Evolutionary conservation across 768 basidiomycete species (phyloP), one percentile per base, ranked within the genome.

Genomic region (Suillus spraguei): DNA sequence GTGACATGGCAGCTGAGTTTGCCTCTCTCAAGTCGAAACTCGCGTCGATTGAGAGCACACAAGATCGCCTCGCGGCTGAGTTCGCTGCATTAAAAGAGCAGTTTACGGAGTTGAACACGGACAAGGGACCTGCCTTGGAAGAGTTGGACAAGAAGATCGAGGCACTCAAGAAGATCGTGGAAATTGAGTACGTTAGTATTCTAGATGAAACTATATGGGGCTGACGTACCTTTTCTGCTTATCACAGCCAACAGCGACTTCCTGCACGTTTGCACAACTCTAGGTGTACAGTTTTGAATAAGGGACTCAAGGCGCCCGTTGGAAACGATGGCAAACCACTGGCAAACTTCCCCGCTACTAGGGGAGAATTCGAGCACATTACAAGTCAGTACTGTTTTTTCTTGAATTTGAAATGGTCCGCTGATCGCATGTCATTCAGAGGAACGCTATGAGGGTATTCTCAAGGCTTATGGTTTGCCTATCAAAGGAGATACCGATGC

Each of bases 351-450:
- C 80, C 80, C 11, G 52, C 46, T 5, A 74, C 77, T 1, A 75
- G 78, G 59, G 80, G 80, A 60, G 80, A 81, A 65, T 81, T 80
- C 59, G 80, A 81, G 65, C 79, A 80, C 65, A 72, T 81, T n/a
- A 81, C 79, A 20, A 81, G 80, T 81, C 47, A 60, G 66, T 60
- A 3, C 16, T 24, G 4, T 32, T 41, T 0, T 13, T n/a, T n/a
- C 52, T n/a, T 35, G 33, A 2, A 9, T 32, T 47, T 32, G 22
- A 17, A 58, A 39, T 28, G 24, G 36, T 17, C 9, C 16, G 17
- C 17, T 41, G 56, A 58, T 56, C 2, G 39, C 20, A 7, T 35
- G 41, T 36, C 2, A 46, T 54, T 16, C 66, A 80, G 79, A 79
- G 75, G 80, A 81, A 49, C 77, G 80, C 1, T 81, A 81, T 66